A percentile compares a stretch with the other conserved stretches of the same genome.
These are phyloP conservation scores for Stachybotrys echinatus DNA, from an alignment of 2,329 filamentous ascomycete genomes.

Conservation along the genomic window DNA sequence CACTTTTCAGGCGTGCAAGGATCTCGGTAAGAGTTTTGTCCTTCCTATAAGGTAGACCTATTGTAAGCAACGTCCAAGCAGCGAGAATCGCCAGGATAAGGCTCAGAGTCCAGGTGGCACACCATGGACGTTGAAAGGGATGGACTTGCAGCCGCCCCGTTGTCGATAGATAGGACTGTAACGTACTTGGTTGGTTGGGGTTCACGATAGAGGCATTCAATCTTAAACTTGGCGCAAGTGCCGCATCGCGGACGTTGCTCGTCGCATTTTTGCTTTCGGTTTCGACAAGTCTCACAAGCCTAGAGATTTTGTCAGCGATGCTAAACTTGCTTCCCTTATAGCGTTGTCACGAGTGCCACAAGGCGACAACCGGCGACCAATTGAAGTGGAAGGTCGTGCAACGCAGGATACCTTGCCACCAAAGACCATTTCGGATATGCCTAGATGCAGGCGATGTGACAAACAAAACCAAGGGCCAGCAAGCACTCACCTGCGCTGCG, in stretches of 20 bases:
- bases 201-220: constrained; percentile 56
- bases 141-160: too few species aligned
- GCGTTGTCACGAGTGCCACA: too few species aligned
- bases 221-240: constrained; percentile 50
- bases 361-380: too few species aligned
- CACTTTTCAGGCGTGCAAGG: constrained; percentile 46
- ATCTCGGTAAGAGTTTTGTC: constrained; percentile 59
- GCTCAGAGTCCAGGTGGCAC: too few species aligned
- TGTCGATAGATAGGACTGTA: too few species aligned
- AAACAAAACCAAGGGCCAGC: not conserved
- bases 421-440: not conserved
- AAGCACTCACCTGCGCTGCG: constrained; percentile 28
- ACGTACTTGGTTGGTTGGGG: constrained; percentile 59
- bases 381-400: not conserved
- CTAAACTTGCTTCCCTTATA: too few species aligned
- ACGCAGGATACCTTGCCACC: not conserved
- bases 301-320: constrained; percentile 14
- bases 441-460: not conserved
- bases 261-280: constrained; percentile 60
- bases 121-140: too few species aligned
- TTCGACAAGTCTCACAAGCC: constrained; percentile 55
- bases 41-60: constrained; percentile 39
- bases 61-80: not conserved
- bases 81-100: too few species aligned
- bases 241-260: constrained; percentile 57